Percentiles rank a stretch among this genome's conserved stretches.
These are phyloP conservation scores for Ceratocystis papillata DNA, from an alignment of 2,329 filamentous ascomycete species.

Conservation along the genomic window DNA sequence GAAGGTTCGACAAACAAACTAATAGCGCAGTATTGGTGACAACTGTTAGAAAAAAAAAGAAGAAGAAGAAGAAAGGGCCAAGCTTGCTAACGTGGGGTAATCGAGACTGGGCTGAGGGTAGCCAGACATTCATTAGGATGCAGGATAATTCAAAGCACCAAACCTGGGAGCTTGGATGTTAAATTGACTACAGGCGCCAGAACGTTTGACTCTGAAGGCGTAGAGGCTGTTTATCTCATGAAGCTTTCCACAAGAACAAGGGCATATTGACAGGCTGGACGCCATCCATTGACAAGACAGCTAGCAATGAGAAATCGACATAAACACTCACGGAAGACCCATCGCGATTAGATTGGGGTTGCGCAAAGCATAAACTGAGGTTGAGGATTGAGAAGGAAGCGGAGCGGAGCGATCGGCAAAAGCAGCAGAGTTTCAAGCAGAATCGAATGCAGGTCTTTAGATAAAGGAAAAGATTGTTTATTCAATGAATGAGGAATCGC, in stretches of 20 bases:
- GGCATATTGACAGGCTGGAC: background rate
- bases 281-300: background rate
- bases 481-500: background rate
- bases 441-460: background rate
- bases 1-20: conserved; percentile 9
- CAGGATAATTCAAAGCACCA: background rate
- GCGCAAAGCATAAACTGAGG: background rate
- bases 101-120: background rate
- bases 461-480: background rate
- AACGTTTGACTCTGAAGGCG: background rate
- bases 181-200: background rate
- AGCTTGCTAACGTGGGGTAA: background rate
- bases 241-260: background rate
- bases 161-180: background rate
- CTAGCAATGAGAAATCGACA: background rate
- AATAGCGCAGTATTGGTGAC: background rate
- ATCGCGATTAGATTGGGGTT: background rate
- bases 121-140: conserved; percentile 5
- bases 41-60: background rate
- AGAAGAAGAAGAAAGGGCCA: no score
- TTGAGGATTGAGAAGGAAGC: background rate
- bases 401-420: background rate
- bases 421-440: background rate
- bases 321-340: conserved; percentile 7
- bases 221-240: background rate